Evolutionary conservation across 164 flowering plant genomes (phyloP), one percentile per base, ranked within the genome.

Genomic region (Nelumbo lutea): DNA sequence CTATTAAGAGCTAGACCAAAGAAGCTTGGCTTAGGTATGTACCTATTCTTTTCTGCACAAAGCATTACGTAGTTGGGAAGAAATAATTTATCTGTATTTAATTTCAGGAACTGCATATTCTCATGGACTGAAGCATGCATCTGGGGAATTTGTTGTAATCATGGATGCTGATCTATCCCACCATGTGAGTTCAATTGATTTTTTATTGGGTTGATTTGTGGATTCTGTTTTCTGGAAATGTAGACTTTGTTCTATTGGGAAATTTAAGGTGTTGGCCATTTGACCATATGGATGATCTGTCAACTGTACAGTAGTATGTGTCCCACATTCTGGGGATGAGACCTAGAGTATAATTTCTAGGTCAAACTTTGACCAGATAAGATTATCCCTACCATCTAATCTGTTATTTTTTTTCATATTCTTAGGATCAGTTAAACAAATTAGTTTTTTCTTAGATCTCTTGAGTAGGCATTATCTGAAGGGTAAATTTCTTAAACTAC

Each of bases 111-210:
- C 97, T 66, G 99, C 99, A 61, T 93, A 96, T 62, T 40, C 70
- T 70, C 98, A 95, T 82, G 97, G 99, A 41, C 74, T 95, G 76
- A 89, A 89, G 82, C 93, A 90, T 84, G 99, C 97, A 41, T 83
- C 98, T 68, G 98, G 99, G 4, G 84, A 89, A 75, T 95, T 87
- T 81, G 84, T 95, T 70, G 90, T 95, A 2, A 95, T 95, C 67
- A 95, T 95, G 98, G 99, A 95, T 81, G 99, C 99, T 76, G 99
- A 95, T 83, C 73, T 95, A 53, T 95, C 99, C n/a, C 99, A 95
- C 75, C 99, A 95, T 84, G 99, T 95, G 83, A 82, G 96, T 78
- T 13, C 70, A 7, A 40, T 62, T 43, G n/a, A 4, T 45, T 45
- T 52, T 39, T 73, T 6, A 27, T 68, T 14, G 14, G 45, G 52